Conservation (phyloP, 176 grass and related monocot genomes). For the Musa acuminata region DNA sequence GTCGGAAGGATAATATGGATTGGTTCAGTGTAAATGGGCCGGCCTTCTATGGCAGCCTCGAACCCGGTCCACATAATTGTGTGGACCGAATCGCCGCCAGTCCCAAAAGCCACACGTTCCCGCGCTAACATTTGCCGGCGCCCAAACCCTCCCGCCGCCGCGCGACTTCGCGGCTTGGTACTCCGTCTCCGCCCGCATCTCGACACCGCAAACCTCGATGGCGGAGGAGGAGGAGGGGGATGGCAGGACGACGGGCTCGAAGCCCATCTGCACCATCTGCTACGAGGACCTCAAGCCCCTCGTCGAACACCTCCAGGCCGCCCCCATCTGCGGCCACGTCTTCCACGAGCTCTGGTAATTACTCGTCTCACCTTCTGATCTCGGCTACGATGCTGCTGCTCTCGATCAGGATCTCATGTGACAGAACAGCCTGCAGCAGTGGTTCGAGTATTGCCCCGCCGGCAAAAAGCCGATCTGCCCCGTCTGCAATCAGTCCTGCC, state of each 20-base stretch:
- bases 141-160: too few relatives aligned
- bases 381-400: background rate
- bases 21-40: too few relatives aligned
- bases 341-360: constrained; percentile 89
- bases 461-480: constrained; percentile 83
- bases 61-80: too few relatives aligned
- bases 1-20: too few relatives aligned
- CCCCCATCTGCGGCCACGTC: constrained; percentile 89
- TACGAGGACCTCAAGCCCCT: constrained; percentile 83
- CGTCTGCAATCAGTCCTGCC: constrained; percentile 76
- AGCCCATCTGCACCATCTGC: constrained; percentile 92
- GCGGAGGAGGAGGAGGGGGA: background rate
- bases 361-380: background rate
- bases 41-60: too few relatives aligned
- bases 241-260: background rate
- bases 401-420: background rate
- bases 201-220: too few relatives aligned
- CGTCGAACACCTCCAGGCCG: constrained; percentile 60
- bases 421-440: constrained; percentile 65
- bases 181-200: too few relatives aligned
- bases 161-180: too few relatives aligned
- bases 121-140: too few relatives aligned
- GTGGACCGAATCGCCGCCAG: too few relatives aligned
- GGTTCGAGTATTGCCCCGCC: constrained; percentile 83
- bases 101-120: too few relatives aligned